Percentiles rank a stretch among this genome's conserved stretches.
Conservation (phyloP, 345 rosid species). For the Tarenaya hassleriana region DNA sequence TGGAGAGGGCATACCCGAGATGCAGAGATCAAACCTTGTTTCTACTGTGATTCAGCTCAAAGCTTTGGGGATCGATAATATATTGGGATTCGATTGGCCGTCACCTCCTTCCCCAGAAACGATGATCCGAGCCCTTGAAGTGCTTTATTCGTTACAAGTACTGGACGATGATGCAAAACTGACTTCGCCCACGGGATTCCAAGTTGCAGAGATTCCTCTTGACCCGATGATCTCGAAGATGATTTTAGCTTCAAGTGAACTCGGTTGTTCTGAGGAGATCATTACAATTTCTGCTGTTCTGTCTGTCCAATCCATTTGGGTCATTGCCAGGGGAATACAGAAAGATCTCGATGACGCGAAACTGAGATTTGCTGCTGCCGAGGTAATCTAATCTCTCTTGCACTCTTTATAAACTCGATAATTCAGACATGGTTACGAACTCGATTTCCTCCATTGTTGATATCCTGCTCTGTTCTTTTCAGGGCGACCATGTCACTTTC, state of each 20-base stretch:
- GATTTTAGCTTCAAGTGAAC: slow-evolving; percentile 84
- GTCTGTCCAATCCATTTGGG: slow-evolving; percentile 93
- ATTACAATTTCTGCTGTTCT: slow-evolving; percentile 81
- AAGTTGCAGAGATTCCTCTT: slow-evolving; percentile 93
- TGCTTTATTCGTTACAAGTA: slow-evolving; percentile 81
- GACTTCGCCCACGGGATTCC: slow-evolving; percentile 93
- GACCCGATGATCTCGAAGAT: slow-evolving; percentile 92
- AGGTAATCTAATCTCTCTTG: slow-evolving; percentile 38
- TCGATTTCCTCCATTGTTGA: not conserved
- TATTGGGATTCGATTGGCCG: slow-evolving; percentile 89
- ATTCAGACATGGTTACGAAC: not conserved
- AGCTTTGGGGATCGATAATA: slow-evolving; percentile 93
- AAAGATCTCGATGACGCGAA: slow-evolving; percentile 88
- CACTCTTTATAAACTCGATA: not conserved
- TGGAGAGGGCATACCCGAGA: slow-evolving; percentile 85
- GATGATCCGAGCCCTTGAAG: slow-evolving; percentile 90
- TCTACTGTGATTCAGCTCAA: slow-evolving; percentile 87
- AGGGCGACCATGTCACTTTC: slow-evolving; percentile 95
- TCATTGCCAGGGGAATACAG: slow-evolving; percentile 64
- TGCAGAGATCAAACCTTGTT: slow-evolving; percentile 88
- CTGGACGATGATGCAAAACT: slow-evolving; percentile 97
- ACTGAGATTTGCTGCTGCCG: slow-evolving; percentile 95
- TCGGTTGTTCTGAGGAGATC: slow-evolving; percentile 86
- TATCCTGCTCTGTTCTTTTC: slow-evolving; percentile 20
- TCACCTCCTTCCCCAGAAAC: slow-evolving; percentile 91